phyloP scores from a whole-genome alignment of 768 basidiomycete species.

The Auricularia sp. region DNA sequence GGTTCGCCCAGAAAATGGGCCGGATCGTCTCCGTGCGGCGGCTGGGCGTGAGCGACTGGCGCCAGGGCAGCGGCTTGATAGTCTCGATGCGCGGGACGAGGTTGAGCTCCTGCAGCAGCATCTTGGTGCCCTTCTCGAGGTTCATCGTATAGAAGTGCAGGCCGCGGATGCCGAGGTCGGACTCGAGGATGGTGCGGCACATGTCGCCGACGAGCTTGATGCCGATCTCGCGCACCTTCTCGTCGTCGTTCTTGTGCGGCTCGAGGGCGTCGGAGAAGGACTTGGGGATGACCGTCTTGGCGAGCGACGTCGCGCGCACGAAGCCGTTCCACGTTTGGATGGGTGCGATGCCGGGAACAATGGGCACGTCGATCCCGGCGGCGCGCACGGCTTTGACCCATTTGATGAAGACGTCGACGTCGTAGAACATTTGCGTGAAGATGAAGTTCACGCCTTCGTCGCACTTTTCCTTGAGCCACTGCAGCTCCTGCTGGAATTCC shows the following conservation, averaged over 20 bases:
- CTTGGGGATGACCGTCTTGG: conserved; percentile 72
- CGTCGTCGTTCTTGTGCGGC: conserved; percentile 85
- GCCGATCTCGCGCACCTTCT: conserved; percentile 84
- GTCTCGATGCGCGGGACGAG: conserved; percentile 83
- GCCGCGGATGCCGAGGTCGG: conserved; percentile 73
- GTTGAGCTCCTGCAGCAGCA: conserved; percentile 87
- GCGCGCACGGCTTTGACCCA: conserved; percentile 82
- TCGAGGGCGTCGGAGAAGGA: conserved; percentile 65
- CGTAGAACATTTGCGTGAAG: conserved; percentile 99
- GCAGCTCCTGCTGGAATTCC: conserved; percentile 68
- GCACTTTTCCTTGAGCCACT: conserved; percentile 81
- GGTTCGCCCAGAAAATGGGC: conserved; percentile 98
- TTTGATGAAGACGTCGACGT: conserved; percentile 77
- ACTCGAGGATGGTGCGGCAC: conserved; percentile 78
- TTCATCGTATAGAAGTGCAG: conserved; percentile 98
- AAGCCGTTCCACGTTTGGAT: conserved; percentile 98
- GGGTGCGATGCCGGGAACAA: conserved; percentile 89
- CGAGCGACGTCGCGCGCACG: conserved; percentile 66
- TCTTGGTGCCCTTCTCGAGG: conserved; percentile 86
- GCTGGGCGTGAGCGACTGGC: conserved; percentile 87
- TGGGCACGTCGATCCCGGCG: conserved; percentile 80
- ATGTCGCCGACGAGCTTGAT: conserved; percentile 92
- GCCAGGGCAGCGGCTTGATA: conserved; percentile 93
- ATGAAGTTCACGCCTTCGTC: conserved; percentile 88
- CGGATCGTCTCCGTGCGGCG: conserved; percentile 87